Evolutionary conservation across 2,329 filamentous ascomycete species (phyloP).

Genomic region (Geosmithia putterillii): DNA sequence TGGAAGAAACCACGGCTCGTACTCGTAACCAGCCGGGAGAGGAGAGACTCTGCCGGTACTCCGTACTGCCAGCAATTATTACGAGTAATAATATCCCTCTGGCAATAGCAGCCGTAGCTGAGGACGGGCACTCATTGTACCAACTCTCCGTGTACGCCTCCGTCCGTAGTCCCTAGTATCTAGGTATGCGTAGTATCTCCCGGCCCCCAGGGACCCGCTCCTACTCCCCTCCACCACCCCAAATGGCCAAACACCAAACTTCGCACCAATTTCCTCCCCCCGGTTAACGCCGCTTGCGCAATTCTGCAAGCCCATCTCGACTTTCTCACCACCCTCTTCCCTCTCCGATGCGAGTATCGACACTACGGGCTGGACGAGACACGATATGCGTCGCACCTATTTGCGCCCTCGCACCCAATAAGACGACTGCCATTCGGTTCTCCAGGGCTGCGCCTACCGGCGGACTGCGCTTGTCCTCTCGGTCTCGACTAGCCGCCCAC

Average conservation of each 20-base stretch:
- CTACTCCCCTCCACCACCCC: background rate
- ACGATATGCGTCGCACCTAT: background rate
- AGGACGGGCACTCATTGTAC: too few species aligned
- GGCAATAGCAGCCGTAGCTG: too few species aligned
- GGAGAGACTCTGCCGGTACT: background rate
- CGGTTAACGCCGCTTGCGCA: background rate
- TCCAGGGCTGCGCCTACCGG: background rate
- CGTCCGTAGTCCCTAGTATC: too few species aligned
- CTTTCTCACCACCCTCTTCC: background rate
- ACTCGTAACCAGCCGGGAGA: too few species aligned
- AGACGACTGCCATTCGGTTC: background rate
- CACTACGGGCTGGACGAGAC: background rate
- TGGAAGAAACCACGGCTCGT: too few species aligned
- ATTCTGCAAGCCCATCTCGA: background rate
- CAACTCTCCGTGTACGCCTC: too few species aligned
- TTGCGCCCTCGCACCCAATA: background rate
- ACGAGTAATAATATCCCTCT: background rate
- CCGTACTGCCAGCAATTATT: background rate
- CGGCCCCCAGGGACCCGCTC: background rate
- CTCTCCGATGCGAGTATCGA: background rate
- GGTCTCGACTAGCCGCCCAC: background rate
- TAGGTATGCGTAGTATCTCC: background rate
- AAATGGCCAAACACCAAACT: background rate
- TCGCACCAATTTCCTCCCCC: background rate
- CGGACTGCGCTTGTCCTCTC: background rate